Conservation (phyloP, 345 rosid genomes). For the Gossypium rotundifolium region DNA sequence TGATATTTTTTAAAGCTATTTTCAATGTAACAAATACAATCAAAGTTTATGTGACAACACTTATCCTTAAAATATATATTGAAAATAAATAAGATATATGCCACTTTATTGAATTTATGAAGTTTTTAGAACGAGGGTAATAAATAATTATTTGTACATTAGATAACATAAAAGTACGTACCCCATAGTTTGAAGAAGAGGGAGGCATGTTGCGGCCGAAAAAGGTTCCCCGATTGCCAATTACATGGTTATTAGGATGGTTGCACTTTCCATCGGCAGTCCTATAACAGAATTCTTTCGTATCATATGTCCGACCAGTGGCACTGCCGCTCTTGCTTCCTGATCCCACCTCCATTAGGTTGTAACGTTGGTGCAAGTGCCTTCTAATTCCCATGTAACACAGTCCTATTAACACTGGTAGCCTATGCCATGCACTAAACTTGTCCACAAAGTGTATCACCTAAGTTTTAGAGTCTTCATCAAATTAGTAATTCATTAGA, state of each 20-base stretch:
- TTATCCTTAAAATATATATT: too few relatives aligned
- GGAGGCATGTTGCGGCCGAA: constrained; percentile 67
- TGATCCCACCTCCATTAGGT: constrained; percentile 56
- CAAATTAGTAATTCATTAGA: background rate
- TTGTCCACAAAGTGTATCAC: constrained; percentile 61
- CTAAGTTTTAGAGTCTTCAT: constrained; percentile 16
- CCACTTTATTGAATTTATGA: too few relatives aligned
- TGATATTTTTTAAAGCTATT: too few relatives aligned
- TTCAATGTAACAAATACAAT: too few relatives aligned
- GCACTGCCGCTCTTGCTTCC: constrained; percentile 15
- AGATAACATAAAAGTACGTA: constrained; percentile 9
- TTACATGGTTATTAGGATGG: constrained; percentile 45
- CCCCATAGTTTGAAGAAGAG: constrained; percentile 42
- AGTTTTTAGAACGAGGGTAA: too few relatives aligned
- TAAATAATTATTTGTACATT: too few relatives aligned
- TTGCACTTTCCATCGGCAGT: constrained; percentile 66
- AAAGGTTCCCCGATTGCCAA: constrained; percentile 63
- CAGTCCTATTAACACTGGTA: constrained; percentile 55
- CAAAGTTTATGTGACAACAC: too few relatives aligned
- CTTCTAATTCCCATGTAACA: constrained; percentile 58
- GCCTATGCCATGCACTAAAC: constrained; percentile 53
- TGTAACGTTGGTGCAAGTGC: constrained; percentile 68
- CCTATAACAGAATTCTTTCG: constrained; percentile 38
- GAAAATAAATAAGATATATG: too few relatives aligned
- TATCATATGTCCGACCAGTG: constrained; percentile 41